Percentiles rank a stretch among this genome's conserved stretches.
These are phyloP conservation scores for Daldinia bambusicola DNA, from an alignment of 495 filamentous ascomycete genomes.

Conservation along the genomic window DNA sequence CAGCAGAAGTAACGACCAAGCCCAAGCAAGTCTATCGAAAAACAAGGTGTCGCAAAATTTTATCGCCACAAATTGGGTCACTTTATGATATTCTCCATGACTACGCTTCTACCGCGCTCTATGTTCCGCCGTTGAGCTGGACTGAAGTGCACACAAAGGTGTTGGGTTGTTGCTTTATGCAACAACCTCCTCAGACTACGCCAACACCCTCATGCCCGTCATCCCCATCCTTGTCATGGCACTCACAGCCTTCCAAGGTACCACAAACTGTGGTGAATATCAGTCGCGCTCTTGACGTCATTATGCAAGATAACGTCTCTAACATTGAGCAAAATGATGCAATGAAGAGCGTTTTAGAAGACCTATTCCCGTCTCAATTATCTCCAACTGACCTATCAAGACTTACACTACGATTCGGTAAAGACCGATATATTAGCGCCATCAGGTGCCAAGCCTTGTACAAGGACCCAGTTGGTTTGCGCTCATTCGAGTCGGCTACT, in stretches of 20 bases:
- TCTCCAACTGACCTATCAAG: slow-evolving; percentile 36
- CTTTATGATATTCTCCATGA: slow-evolving; percentile 60
- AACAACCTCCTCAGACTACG: slow-evolving; percentile 45
- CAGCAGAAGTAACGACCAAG: slow-evolving; percentile 4
- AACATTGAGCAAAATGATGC: slow-evolving; percentile 43
- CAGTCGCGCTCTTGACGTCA: slow-evolving; percentile 46
- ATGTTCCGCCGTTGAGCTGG: slow-evolving; percentile 57
- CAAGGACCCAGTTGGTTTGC: slow-evolving; percentile 38
- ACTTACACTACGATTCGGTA: slow-evolving; percentile 54
- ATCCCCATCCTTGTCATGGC: background rate
- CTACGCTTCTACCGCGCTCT: slow-evolving; percentile 53
- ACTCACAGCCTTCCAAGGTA: background rate
- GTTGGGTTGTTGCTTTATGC: slow-evolving; percentile 53
- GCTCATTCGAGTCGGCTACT: slow-evolving; percentile 53
- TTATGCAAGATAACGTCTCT: slow-evolving; percentile 38
- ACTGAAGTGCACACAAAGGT: slow-evolving; percentile 56
- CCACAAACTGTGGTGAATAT: slow-evolving; percentile 45
- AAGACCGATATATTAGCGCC: slow-evolving; percentile 42
- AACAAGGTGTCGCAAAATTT: slow-evolving; percentile 29
- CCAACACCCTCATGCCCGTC: slow-evolving; percentile 42
- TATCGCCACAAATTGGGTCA: slow-evolving; percentile 53
- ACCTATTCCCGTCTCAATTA: slow-evolving; percentile 51
- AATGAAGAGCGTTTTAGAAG: slow-evolving; percentile 50
- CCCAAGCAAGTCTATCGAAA: slow-evolving; percentile 23
- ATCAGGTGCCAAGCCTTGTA: slow-evolving; percentile 53